These are phyloP conservation scores for Aotearoamyces nothofagi DNA, from an alignment of 2,329 filamentous ascomycete species.

Conservation along the genomic window DNA sequence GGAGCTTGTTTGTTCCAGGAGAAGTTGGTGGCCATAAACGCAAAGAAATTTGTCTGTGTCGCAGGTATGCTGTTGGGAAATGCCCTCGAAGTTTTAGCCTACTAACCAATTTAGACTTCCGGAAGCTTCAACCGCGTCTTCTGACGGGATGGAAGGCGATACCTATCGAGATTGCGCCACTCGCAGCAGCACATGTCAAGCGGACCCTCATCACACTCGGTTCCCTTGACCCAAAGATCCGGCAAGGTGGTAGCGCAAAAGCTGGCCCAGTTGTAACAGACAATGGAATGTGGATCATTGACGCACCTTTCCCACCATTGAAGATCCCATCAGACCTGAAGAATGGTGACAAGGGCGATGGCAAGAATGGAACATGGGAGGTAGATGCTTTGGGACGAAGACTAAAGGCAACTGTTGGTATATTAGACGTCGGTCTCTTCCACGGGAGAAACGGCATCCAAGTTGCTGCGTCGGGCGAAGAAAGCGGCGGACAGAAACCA, in stretches of 20 bases:
- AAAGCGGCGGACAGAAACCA: constrained; percentile 70
- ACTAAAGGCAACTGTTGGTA: constrained; percentile 71
- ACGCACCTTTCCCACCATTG: constrained; percentile 73
- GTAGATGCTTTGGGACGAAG: constrained; percentile 57
- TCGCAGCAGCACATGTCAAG: constrained; percentile 66
- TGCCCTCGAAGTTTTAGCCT: not conserved
- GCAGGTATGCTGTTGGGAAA: constrained; percentile 40
- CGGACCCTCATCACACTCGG: constrained; percentile 59
- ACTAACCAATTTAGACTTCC: constrained; percentile 49
- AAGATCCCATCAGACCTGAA: constrained; percentile 41
- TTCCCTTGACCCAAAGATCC: constrained; percentile 52
- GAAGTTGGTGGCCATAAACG: constrained; percentile 79
- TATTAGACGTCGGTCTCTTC: constrained; percentile 88
- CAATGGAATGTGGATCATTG: constrained; percentile 79
- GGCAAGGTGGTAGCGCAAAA: constrained; percentile 60
- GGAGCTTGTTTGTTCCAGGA: constrained; percentile 96
- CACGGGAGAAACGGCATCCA: constrained; percentile 65
- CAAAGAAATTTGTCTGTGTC: constrained; percentile 76
- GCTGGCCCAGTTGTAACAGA: constrained; percentile 75
- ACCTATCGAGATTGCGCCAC: constrained; percentile 85
- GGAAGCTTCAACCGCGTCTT: constrained; percentile 71
- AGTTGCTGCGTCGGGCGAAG: constrained; percentile 40
- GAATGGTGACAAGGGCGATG: constrained; percentile 29
- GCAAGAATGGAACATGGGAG: constrained; percentile 59
- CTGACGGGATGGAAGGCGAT: constrained; percentile 68